Base-by-base conservation (phyloP, 352 stramenopile genomes). In the Phytophthora quininea region DNA sequence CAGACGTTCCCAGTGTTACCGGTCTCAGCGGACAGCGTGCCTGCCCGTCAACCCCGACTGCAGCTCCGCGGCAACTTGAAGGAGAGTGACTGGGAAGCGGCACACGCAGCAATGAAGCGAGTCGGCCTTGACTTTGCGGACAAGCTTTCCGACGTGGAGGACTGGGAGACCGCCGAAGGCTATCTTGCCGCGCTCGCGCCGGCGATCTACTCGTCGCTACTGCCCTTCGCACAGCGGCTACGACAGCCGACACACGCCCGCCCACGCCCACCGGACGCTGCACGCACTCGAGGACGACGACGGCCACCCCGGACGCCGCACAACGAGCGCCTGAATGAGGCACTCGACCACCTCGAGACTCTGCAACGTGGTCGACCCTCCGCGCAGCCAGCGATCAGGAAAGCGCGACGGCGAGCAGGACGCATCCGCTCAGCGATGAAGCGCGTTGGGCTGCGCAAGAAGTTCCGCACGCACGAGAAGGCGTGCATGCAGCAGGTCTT, bases 161-260 rank as follows among this genome's bases (percentile, higher is more conserved):
- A 58, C 56, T 71, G 56, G 51, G 43, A 53, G 49, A n/a, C 33
- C 11, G 64, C 42, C 3, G 56, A 59, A 12, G 50, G 56, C 14
- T 66, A 61, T 37, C 59, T 66, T 35, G 54, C 57, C 0, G 51
- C 64, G 12, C 52, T 71, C 12, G 32, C 61, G 1, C 29, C 47
- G n/a, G 1, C 12, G 4, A 14, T 67, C 2, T 61, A 61, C 53
- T 37, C 56, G 24, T 35, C 35, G 4, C n/a, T 66, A 2, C 40
- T 30, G 33, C 56, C 63, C 9, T 71, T 52, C 55, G 24, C 55
- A 29, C 37, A 54, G 38, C 35, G 35, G 10, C 6, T 40, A 11
- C 35, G 35, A 11, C 35, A 6, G 35, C 35, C 35, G 10, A 6
- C 35, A 40, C 35, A 40, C 3, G 8, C 4, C 58, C 48, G 48